phyloP scores from a whole-genome alignment of 768 basidiomycete genomes.

The Lactarius indigo region DNA sequence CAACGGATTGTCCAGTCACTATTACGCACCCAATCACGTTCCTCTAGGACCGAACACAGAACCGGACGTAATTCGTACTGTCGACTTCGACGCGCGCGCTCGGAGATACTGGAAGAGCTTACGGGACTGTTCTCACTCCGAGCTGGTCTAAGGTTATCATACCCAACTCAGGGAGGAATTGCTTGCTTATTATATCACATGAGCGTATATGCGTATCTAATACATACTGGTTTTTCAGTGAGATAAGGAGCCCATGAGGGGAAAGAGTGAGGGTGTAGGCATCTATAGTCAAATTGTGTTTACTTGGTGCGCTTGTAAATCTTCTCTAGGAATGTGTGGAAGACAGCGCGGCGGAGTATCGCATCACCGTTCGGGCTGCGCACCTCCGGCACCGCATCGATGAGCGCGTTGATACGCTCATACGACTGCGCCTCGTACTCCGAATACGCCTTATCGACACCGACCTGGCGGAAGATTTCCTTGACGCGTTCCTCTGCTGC shows the following conservation, averaged over 20 bases:
- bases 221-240: not conserved
- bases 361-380: conserved; percentile 33
- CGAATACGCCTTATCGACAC: conserved; percentile 62
- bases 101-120: too few relatives aligned
- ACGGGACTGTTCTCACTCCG: not conserved
- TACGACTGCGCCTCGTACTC: conserved; percentile 80
- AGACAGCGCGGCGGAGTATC: conserved; percentile 61
- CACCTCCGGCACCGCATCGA: conserved; percentile 68
- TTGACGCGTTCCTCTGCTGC: conserved; percentile 60
- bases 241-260: not conserved
- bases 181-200: not conserved
- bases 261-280: not conserved
- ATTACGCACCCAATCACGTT: too few relatives aligned
- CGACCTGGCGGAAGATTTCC: conserved; percentile 66
- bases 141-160: not conserved
- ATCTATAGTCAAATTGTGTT: not conserved
- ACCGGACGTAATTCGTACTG: too few relatives aligned
- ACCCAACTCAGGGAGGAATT: not conserved
- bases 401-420: conserved; percentile 58
- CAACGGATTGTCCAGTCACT: too few relatives aligned
- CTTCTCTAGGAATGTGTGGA: conserved; percentile 84
- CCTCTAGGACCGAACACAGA: too few relatives aligned
- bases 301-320: conserved; percentile 64
- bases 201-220: not conserved
- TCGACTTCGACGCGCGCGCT: too few relatives aligned